Conservation (phyloP, 306 rosid species). For the Morella rubra region DNA sequence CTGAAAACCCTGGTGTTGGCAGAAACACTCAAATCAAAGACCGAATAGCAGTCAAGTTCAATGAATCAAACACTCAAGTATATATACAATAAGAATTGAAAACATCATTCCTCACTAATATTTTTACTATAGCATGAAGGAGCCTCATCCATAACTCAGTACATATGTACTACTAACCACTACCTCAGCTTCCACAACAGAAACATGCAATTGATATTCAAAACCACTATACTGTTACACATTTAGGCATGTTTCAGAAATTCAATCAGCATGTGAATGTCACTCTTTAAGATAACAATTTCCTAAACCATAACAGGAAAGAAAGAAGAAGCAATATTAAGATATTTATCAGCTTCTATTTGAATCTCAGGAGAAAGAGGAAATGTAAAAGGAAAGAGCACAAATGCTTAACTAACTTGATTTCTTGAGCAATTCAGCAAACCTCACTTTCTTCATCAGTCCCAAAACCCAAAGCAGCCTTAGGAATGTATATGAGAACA, state of each 20-base stretch:
- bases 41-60: slow-evolving; percentile 4
- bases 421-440: background rate
- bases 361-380: background rate
- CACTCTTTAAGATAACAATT: background rate
- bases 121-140: background rate
- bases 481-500: background rate
- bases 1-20: slow-evolving; percentile 53
- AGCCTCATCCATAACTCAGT: slow-evolving; percentile 1
- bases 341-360: background rate
- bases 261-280: background rate
- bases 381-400: background rate
- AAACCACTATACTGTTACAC: background rate
- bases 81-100: background rate
- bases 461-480: no score
- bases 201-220: background rate
- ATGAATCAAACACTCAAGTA: background rate
- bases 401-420: background rate
- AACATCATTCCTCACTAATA: background rate
- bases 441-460: background rate
- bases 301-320: background rate
- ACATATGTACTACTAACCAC: background rate
- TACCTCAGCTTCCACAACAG: background rate
- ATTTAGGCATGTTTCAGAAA: background rate
- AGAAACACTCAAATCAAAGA: slow-evolving; percentile 18
- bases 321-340: background rate